Conservation (phyloP, 2,329 filamentous ascomycete genomes). For the Sarocladium oryzae region DNA sequence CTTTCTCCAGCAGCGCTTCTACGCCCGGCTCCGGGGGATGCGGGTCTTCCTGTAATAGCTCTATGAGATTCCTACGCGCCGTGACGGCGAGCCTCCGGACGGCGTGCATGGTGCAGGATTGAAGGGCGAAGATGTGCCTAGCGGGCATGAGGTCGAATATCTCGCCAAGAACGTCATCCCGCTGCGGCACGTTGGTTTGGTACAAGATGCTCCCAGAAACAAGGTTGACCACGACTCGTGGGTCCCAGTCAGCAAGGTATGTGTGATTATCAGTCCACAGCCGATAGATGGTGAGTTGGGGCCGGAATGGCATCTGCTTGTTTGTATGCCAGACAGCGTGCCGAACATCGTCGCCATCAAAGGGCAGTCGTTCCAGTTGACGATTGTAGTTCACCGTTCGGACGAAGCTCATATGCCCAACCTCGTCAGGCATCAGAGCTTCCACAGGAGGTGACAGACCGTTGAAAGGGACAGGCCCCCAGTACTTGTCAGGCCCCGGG, state of each 20-base stretch:
- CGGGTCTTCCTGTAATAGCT: too few species aligned
- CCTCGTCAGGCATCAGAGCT: constrained; percentile 2
- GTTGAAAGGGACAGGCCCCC: constrained; percentile 3
- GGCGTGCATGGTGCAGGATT: background rate
- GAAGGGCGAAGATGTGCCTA: background rate
- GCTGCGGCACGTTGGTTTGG: background rate
- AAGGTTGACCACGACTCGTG: background rate
- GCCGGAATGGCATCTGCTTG: background rate
- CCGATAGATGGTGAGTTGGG: background rate
- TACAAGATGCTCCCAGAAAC: background rate
- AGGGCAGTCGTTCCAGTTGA: background rate
- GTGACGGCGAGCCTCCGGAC: background rate
- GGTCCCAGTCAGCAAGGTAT: constrained; percentile 1
- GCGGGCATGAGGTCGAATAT: constrained; percentile 3
- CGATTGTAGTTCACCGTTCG: background rate
- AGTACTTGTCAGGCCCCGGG: background rate
- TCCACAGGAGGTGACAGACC: background rate
- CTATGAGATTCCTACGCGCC: too few species aligned
- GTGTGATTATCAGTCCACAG: background rate
- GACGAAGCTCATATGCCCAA: background rate
- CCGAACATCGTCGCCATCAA: background rate
- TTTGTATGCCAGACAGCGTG: background rate
- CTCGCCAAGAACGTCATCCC: background rate
- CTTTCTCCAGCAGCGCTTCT: too few species aligned
- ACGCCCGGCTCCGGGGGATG: too few species aligned